Evolutionary conservation across 352 stramenopile species (phyloP).

Genomic region (Pythium sukuiense): DNA sequence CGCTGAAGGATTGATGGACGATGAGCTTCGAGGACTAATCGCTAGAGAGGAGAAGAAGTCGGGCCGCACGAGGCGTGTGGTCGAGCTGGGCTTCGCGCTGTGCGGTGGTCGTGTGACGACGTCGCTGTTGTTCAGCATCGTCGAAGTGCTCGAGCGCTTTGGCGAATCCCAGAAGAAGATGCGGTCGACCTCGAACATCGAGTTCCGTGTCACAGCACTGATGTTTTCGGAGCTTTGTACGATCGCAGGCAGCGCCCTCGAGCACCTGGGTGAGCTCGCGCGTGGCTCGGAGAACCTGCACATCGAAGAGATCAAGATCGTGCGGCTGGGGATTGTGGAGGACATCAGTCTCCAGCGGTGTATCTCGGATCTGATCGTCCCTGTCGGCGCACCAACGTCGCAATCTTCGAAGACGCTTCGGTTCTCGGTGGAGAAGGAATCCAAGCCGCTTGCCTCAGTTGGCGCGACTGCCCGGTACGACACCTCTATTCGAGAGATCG

Average conservation of each 20-base stretch:
- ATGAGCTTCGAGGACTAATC: not conserved
- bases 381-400: not conserved
- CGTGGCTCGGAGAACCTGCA: constrained; percentile 11
- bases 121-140: constrained; percentile 22
- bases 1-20: not conserved
- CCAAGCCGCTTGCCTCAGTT: constrained; percentile 16
- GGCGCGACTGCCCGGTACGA: constrained; percentile 14
- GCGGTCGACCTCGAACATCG: not conserved
- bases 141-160: constrained; percentile 29
- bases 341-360: constrained; percentile 20
- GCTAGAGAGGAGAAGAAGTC: not conserved
- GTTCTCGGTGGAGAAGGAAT: constrained; percentile 12
- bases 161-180: constrained; percentile 7
- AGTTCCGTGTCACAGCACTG: constrained; percentile 26
- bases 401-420: not conserved
- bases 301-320: constrained; percentile 15
- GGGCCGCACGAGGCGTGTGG: constrained; percentile 3
- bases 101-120: constrained; percentile 18
- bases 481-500: constrained; percentile 4
- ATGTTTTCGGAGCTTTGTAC: constrained; percentile 17
- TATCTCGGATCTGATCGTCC: constrained; percentile 13
- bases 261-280: constrained; percentile 13
- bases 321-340: constrained; percentile 15
- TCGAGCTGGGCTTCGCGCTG: constrained; percentile 21
- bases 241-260: constrained; percentile 22